Evolutionary conservation across 345 rosid genomes (phyloP), one percentile per base, ranked within the genome.

Genomic region (Rhodamnia argentea): DNA sequence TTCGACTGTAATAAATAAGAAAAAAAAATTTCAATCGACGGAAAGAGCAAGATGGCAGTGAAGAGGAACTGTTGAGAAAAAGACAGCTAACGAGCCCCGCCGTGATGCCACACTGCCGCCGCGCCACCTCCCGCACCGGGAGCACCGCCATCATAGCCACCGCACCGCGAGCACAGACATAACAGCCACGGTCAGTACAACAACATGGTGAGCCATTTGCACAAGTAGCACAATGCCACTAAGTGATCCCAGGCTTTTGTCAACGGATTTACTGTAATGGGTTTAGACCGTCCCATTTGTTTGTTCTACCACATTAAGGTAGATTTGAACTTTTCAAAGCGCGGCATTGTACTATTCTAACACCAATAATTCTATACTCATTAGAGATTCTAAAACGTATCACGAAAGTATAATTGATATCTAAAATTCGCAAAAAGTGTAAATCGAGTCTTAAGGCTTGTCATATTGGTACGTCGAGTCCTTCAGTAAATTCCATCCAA

Each of bases 11-110:
- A 55, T 20, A 55, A 7, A 7, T 11, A 55, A 20, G 24, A 55
- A 7, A 20, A 7, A 20, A 22, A 20, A 55, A 7, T 55, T 62
- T 13, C 2, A 1, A 14, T 29, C 3, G 22, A 7, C 37, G 3
- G 10, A 62, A 3, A 15, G 11, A 4, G 11, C 75, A 15, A 29
- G 22, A 62, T 0, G 75, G 75, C 75, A 7, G 4, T 40, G 22
- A 40, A 62, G 75, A 29, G 40, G 40, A 62, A 20, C 40, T 1
- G 11, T 2, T 27, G 7, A 1, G 18, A 27, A 3, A 14, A 14
- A 62, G 22, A 7, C 40, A 62, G 75, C 0, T 0, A 27, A 16
- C 10, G 0, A n/a, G 10, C 74, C 37, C 10, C 9, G 0, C 0
- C 37, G 0, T 14, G 9, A n/a, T n/a, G 70, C 37, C 7, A n/a